A percentile compares a stretch with the other conserved stretches of the same genome.
These are phyloP conservation scores for Suillus variegatus DNA, from an alignment of 768 basidiomycete species.

Conservation along the genomic window DNA sequence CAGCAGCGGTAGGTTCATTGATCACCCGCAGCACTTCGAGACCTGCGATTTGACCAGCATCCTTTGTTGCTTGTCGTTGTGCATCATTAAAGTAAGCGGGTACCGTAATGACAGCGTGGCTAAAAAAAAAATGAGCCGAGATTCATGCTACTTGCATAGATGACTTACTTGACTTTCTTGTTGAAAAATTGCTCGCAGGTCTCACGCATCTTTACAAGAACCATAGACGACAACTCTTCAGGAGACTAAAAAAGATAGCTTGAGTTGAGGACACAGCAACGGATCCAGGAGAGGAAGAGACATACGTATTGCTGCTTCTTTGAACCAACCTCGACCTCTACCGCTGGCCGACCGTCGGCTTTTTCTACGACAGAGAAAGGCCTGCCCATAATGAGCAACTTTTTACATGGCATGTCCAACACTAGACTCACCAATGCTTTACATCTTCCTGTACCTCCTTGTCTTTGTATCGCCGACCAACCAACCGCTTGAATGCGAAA, in stretches of 20 bases:
- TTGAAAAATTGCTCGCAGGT: conserved; percentile 93
- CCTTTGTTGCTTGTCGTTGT: conserved; percentile 97
- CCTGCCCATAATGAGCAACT: conserved; percentile 42
- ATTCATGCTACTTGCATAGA: not conserved
- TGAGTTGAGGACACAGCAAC: not conserved
- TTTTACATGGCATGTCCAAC: not conserved
- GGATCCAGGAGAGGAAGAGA: conserved; percentile 15
- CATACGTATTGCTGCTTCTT: conserved; percentile 81
- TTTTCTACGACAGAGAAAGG: conserved; percentile 79
- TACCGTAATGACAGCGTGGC: conserved; percentile 90
- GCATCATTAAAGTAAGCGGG: conserved; percentile 99
- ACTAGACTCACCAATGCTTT: conserved; percentile 66
- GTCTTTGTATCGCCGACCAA: conserved; percentile 93
- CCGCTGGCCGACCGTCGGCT: conserved; percentile 73
- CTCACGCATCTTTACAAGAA: conserved; percentile 90
- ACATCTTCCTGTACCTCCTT: conserved; percentile 92
- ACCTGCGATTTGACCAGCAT: conserved; percentile 97
- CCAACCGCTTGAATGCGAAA: conserved; percentile 91
- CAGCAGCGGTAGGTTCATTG: conserved; percentile 98
- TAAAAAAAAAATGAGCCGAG: conserved; percentile 24
- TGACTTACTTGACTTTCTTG: conserved; percentile 87
- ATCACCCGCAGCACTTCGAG: conserved; percentile 97
- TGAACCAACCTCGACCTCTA: conserved; percentile 83
- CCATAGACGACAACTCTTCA: conserved; percentile 87
- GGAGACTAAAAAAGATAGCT: conserved; percentile 53